Conservation (phyloP, 805 yeast species). For the Candida yuanshanica region DNA sequence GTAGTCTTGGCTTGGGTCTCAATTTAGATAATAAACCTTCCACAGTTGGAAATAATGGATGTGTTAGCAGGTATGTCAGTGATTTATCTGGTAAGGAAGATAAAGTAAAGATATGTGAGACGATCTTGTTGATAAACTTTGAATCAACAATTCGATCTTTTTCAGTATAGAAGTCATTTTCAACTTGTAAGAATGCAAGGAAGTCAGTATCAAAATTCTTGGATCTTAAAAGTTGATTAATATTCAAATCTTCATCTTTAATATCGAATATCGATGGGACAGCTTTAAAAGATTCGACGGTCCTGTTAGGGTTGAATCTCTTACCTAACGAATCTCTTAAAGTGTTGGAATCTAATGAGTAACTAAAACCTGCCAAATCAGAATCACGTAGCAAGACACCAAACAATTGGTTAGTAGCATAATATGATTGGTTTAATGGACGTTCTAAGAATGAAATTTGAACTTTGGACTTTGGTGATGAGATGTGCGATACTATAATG, state of each 20-base stretch:
- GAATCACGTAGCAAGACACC: constrained; percentile 14
- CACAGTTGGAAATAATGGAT: constrained; percentile 78
- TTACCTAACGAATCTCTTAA: constrained; percentile 68
- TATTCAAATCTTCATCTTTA: constrained; percentile 9
- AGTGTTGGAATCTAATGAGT: constrained; percentile 63
- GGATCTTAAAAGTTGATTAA: constrained; percentile 20
- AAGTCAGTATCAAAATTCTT: constrained; percentile 28
- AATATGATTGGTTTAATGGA: constrained; percentile 4
- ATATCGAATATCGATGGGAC: constrained; percentile 26
- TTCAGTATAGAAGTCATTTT: constrained; percentile 53
- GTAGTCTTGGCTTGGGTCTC: constrained; percentile 52
- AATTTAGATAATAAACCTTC: constrained; percentile 49
- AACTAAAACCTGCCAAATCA: constrained; percentile 26
- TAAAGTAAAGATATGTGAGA: constrained; percentile 35
- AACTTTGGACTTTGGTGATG: constrained; percentile 13
- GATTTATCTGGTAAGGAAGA: constrained; percentile 37
- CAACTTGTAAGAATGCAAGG: constrained; percentile 27
- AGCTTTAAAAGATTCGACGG: constrained; percentile 11
- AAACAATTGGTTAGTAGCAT: constrained; percentile 12
- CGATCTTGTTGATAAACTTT: constrained; percentile 42
- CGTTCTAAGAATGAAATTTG: constrained; percentile 12
- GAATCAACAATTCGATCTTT: constrained; percentile 61
- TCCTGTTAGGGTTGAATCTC: constrained; percentile 27
- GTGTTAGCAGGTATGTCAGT: constrained; percentile 71
- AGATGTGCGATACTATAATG: constrained; percentile 17